Evolutionary conservation across 805 yeast genomes (phyloP), one percentile per base, ranked within the genome.

Genomic region (Clavispora fructus): DNA sequence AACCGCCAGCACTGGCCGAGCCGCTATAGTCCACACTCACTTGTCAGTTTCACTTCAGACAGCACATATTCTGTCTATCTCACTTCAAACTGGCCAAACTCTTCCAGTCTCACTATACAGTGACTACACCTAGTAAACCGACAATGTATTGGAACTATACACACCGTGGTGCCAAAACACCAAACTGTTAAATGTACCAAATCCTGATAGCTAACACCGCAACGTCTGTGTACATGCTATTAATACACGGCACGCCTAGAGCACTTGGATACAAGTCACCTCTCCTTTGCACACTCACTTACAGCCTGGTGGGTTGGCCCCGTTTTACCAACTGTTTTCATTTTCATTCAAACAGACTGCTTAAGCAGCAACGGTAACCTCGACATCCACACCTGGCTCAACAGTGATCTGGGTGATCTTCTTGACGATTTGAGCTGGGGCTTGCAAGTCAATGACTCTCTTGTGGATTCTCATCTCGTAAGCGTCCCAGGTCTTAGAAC

Each of bases 401-500:
- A 92, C 85, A 79, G 96, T 88, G 85, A 90, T 86, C 74, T 91
- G 91, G 66, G 98, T 91, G 79, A 92, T 89, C 78, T 85, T 87
- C 87, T 87, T 90, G 76, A 92, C 96, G 61, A 83, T 75, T 58
- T 80, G 78, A 69, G 96, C 88, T 76, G 97, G 96, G 61, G 98
- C 96, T 78, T 87, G 92, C 75, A 94, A 83, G 80, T 91, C 97
- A 70, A 94, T 89, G 77, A 89, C 86, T 80, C 99, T 91, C 95
- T 94, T 94, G 96, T 94, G 99, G 83, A 94, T 90, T 87, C 97
- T 92, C 96, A 94, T 87, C 83, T 94, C 99, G 78, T 84, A 94
- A 67, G 95, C 80, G 75, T 94, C 99, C 97, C 97, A 94, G 68
- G 99, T 94, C 92, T 94, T 94, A 66, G 99, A 94, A 94, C 99